Evolutionary conservation across 2,329 filamentous ascomycete species (phyloP), one percentile per base, ranked within the genome.

Genomic region (Xylariaceae sp.): DNA sequence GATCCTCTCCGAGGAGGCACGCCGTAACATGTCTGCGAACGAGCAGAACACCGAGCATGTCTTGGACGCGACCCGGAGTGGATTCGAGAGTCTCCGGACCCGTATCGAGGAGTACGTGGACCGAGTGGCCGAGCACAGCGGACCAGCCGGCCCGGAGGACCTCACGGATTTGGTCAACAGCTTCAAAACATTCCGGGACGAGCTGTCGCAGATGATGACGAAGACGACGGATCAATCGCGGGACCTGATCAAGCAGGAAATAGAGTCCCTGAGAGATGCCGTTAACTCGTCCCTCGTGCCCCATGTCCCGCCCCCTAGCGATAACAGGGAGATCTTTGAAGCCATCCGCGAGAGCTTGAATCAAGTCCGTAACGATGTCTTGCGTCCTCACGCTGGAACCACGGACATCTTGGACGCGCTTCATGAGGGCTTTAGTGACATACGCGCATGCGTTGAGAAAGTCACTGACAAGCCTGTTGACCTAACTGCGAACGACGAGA

Each of bases 401-500:
- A 89, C 91, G 55, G 92, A 97, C 69, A 89, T 96, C 9, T 80
- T 97, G 1, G 91, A 96, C 70, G 89, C 92, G 0, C 79, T 97
- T 56, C 92, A 95, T 60, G 92, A 97, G 72, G 92, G 92, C 1
- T 81, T 97, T 5, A 86, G 89, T 62, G 86, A 88, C 52, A 79
- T 97, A 7, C 86, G 89, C 30, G 79, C 80, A 34, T 88, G 91
- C 62, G 88, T 97, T 59, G 92, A 96, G 60, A 82, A 80, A 69
- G 81, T 94, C 13, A 80, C 85, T 18, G 87, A 93, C 70, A 94
- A 91, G 75, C 89, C 92, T 4, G 78, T 85, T 0, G 92, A 96
- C 67, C 82, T 93, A 73, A 92, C 88, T 0, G 87, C 90, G 59
- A 93, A 89, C 61, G 90, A 96, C 64, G 92, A 97, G 73, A 92